These are phyloP conservation scores for Aquilaria yunnanensis DNA, from an alignment of 345 rosid genomes.

Conservation along the genomic window DNA sequence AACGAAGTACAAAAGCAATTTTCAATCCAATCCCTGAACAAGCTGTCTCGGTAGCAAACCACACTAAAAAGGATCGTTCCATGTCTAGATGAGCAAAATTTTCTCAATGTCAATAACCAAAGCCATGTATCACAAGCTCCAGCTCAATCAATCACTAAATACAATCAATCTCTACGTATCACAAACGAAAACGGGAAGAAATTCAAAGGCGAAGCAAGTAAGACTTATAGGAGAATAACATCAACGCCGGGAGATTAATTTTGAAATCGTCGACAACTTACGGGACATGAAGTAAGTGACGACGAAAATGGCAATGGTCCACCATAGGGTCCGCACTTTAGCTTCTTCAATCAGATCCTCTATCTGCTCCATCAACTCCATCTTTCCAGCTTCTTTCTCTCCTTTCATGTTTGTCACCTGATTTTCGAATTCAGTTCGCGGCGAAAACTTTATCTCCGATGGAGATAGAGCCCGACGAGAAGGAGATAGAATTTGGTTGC, in stretches of 20 bases:
- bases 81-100: no score
- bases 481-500: neutral
- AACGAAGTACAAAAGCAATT: constrained; percentile 2
- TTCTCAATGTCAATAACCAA: no score
- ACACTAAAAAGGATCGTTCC: no score
- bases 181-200: neutral
- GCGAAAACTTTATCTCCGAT: neutral
- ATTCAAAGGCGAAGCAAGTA: neutral
- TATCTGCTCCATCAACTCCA: constrained; percentile 82
- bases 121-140: neutral
- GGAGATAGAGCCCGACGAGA: neutral
- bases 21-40: no score
- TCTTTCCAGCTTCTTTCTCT: constrained; percentile 6
- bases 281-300: constrained; percentile 85
- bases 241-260: neutral
- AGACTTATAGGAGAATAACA: neutral
- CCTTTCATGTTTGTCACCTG: neutral
- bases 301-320: constrained; percentile 71
- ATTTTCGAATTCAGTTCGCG: constrained; percentile 1
- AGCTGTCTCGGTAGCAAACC: no score
- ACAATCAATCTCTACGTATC: neutral
- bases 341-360: constrained; percentile 98
- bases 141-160: neutral
- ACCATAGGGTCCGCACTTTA: constrained; percentile 76
- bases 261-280: constrained; percentile 26